phyloP scores from a whole-genome alignment of 1,284 basidiomycete genomes.

The Ceratobasidium sp. region DNA sequence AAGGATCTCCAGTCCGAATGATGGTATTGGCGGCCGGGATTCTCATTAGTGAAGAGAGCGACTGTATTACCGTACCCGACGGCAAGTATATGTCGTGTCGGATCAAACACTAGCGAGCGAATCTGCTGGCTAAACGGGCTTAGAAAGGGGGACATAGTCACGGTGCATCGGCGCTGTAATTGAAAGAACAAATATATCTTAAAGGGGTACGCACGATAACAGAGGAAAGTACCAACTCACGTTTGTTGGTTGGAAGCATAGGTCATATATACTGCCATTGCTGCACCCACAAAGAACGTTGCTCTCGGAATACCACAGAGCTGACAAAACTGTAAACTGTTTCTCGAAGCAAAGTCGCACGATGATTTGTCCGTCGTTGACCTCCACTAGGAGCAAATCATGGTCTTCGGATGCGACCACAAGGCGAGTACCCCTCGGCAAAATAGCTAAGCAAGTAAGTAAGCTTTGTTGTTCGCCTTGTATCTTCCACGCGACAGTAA shows the following conservation, averaged over 20 bases:
- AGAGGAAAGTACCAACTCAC: no score
- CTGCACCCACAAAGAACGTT: neutral
- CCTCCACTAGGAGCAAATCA: neutral
- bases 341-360: neutral
- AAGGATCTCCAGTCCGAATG: neutral
- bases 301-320: neutral
- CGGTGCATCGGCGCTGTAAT: neutral
- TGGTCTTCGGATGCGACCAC: neutral
- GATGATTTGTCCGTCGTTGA: neutral
- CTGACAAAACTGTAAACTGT: neutral
- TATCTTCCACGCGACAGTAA: neutral
- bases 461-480: neutral
- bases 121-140: neutral
- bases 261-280: neutral
- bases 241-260: neutral
- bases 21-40: neutral
- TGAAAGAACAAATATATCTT: no score
- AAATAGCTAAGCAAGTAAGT: neutral
- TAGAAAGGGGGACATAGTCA: neutral
- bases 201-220: no score
- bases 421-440: neutral
- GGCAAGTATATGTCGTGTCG: neutral
- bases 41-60: neutral
- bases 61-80: slow-evolving; percentile 4
- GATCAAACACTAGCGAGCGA: neutral